Evolutionary conservation across 1,284 basidiomycete genomes (phyloP).

Genomic region (Ganoderma lucidum): DNA sequence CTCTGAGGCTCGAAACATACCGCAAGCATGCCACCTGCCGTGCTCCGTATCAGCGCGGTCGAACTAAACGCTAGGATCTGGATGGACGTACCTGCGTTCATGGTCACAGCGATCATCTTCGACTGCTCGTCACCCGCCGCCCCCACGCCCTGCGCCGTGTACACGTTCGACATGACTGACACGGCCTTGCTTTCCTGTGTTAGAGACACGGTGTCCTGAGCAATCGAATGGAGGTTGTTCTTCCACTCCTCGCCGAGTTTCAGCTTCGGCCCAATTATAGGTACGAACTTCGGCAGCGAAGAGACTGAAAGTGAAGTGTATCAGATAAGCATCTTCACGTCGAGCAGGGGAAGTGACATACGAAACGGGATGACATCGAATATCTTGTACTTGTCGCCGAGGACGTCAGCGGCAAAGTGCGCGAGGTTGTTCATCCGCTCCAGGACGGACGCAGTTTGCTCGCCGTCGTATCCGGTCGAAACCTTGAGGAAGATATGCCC

Average conservation of each 20-base stretch:
- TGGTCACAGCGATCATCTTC: conserved; percentile 37
- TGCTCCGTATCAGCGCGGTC: neutral
- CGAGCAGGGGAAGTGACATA: conserved; percentile 18
- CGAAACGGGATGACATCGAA: conserved; percentile 41
- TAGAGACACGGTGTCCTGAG: conserved; percentile 28
- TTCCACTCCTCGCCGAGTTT: conserved; percentile 32
- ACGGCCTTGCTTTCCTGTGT: conserved; percentile 25
- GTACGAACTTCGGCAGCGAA: conserved; percentile 45
- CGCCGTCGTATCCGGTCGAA: conserved; percentile 32
- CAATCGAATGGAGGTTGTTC: conserved; percentile 28
- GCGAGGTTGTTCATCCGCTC: conserved; percentile 35
- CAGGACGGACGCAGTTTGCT: conserved; percentile 32
- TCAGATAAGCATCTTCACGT: neutral
- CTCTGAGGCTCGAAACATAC: conserved; percentile 14
- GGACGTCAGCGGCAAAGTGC: conserved; percentile 37
- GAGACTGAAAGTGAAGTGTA: conserved; percentile 33
- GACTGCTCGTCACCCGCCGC: conserved; percentile 26
- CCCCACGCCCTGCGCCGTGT: conserved; percentile 19
- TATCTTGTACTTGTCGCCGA: conserved; percentile 40
- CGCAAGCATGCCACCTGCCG: conserved; percentile 32
- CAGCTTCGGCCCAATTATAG: conserved; percentile 37
- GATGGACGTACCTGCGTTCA: conserved; percentile 36
- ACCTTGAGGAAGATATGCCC: conserved; percentile 32
- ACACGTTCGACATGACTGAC: conserved; percentile 39
- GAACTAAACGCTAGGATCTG: too few species aligned